Evolutionary conservation across 768 basidiomycete species (phyloP), one percentile per base, ranked within the genome.

Genomic region (Suillus americanus): DNA sequence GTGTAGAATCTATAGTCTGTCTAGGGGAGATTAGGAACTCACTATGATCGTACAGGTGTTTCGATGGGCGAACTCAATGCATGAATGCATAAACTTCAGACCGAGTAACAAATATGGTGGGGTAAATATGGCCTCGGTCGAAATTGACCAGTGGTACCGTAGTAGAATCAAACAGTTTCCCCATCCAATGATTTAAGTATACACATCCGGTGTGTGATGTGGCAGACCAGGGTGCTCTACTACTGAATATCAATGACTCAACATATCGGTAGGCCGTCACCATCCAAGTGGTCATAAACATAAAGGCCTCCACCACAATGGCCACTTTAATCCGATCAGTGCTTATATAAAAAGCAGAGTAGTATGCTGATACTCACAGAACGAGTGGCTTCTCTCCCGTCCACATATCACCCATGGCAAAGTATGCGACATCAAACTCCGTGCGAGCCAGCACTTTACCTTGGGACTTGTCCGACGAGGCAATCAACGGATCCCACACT

Each of bases 401-500:
- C 62, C 74, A 82, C 9, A 76, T 73, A 68, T 90, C 83, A 5
- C 90, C 90, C 16, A 89, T 65, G 2, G 83, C 80, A 71, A 91
- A 90, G 64, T 81, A 74, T 0, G 79, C 85, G 30, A 90, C 78
- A 68, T 91, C 88, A 14, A 82, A 84, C 66, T 81, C 77, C 6
- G 81, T 80, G 67, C 85, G 79, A 5, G 83, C 88, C 16, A 91
- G 67, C 10, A 85, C 71, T 3, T 55, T 73, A 18, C 85, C 87
- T 71, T 87, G 85, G 3, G 67, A 63, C 3, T 73, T 69, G 60
- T 79, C 75, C 8, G 73, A 70, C 1, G 67, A 68, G 1, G 84
- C 78, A n/a, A 75, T 70, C 30, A 78, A 74, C 7, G 86, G 82
- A 69, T 90, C 83, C 89, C 89, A 92, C 41, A 89, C 67, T 33